Percentiles rank a stretch among this genome's conserved stretches.
Evolutionary conservation across 2,329 filamentous ascomycete genomes (phyloP).

Genomic region (Aspergillus unguis): DNA sequence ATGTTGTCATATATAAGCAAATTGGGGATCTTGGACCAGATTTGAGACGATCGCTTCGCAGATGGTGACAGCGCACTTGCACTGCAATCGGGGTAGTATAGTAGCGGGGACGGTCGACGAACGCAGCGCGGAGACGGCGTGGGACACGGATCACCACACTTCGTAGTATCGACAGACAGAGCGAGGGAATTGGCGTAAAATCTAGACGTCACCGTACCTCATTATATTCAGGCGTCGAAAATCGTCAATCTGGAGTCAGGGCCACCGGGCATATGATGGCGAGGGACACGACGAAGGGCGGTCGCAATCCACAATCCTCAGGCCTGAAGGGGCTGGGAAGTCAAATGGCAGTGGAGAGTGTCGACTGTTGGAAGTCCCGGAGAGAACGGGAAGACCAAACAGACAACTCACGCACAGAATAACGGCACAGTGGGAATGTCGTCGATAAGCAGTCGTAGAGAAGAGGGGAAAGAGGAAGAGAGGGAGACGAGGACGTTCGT

Average conservation of each 20-base stretch:
- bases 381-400: slow-evolving; percentile 16
- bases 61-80: slow-evolving; percentile 26
- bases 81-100: slow-evolving; percentile 29
- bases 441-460: slow-evolving; percentile 6
- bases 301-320: slow-evolving; percentile 21
- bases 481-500: slow-evolving; percentile 11
- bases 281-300: slow-evolving; percentile 16
- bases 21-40: slow-evolving; percentile 9
- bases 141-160: slow-evolving; percentile 16
- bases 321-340: slow-evolving; percentile 17
- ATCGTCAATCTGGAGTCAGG: slow-evolving; percentile 12
- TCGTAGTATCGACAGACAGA: slow-evolving; percentile 14
- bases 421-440: slow-evolving; percentile 7
- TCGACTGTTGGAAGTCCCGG: slow-evolving; percentile 19
- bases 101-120: slow-evolving; percentile 28
- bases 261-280: slow-evolving; percentile 13
- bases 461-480: slow-evolving; percentile 13
- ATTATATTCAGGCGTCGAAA: slow-evolving; percentile 22
- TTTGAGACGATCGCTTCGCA: slow-evolving; percentile 21
- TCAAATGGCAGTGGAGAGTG: slow-evolving; percentile 5
- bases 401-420: slow-evolving; percentile 15
- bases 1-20: slow-evolving; percentile 35
- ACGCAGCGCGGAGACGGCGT: slow-evolving; percentile 25
- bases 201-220: slow-evolving; percentile 19
- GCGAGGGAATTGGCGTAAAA: slow-evolving; percentile 22